Evolutionary conservation across 495 filamentous ascomycete genomes (phyloP).

Genomic region (Lasiosphaeria ovina): DNA sequence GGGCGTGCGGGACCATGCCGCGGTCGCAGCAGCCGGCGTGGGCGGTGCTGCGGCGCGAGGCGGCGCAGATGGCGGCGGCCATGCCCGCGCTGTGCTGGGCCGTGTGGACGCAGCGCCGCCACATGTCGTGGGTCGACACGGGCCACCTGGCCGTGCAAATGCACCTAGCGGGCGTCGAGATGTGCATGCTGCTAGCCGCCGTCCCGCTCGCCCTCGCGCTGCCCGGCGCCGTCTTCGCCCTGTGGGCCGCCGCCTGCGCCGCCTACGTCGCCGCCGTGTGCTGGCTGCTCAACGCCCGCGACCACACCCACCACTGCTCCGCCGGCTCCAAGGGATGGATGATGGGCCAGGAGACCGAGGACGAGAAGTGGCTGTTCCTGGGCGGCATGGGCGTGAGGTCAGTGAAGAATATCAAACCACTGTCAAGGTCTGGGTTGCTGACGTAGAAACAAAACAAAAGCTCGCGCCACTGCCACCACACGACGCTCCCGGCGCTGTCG

Average conservation of each 20-base stretch:
- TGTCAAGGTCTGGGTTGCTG: not conserved
- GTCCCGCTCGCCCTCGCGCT: conserved; percentile 30
- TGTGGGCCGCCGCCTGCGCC: conserved; percentile 22
- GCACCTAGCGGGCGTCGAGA: conserved; percentile 28
- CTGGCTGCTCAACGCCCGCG: conserved; percentile 27
- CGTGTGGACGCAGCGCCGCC: conserved; percentile 17
- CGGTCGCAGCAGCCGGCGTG: conserved; percentile 26
- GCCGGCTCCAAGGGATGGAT: conserved; percentile 19
- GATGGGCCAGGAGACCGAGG: conserved; percentile 27
- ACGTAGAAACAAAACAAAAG: not conserved
- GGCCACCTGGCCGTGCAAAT: conserved; percentile 21
- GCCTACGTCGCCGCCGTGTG: conserved; percentile 24
- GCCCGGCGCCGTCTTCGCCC: conserved; percentile 29
- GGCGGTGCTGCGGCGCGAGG: conserved; percentile 27
- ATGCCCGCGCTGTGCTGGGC: conserved; percentile 27
- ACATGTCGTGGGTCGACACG: conserved; percentile 24
- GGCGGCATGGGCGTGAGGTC: conserved; percentile 34
- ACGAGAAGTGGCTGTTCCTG: conserved; percentile 39
- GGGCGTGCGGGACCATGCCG: conserved; percentile 35
- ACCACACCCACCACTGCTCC: conserved; percentile 19
- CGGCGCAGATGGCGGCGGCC: conserved; percentile 22
- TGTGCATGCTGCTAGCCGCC: conserved; percentile 27
- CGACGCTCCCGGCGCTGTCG: conserved; percentile 28
- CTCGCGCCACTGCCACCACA: conserved; percentile 23
- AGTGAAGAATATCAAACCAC: not conserved